phyloP scores from a whole-genome alignment of 31 red algal genomes.

The Odonthalia washingtoniensis region DNA sequence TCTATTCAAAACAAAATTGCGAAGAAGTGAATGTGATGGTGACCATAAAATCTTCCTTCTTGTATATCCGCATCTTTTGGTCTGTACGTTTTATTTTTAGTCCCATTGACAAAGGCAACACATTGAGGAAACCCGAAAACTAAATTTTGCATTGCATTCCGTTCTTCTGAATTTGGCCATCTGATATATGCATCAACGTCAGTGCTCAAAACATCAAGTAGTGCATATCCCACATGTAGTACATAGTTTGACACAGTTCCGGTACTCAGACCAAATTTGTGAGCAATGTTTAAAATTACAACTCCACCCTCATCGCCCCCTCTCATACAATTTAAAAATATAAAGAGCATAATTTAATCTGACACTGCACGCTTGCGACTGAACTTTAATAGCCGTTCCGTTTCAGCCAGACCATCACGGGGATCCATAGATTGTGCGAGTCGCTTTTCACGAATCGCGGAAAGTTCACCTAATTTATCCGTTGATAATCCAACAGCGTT shows the following conservation, averaged over 20 bases:
- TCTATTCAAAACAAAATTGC: neutral
- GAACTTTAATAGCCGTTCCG: too few species aligned
- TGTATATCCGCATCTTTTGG: neutral
- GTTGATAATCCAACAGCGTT: too few species aligned
- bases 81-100: neutral
- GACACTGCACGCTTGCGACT: too few species aligned
- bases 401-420: too few species aligned
- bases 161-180: neutral
- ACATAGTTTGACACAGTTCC: too few species aligned
- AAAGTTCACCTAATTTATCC: too few species aligned
- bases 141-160: neutral
- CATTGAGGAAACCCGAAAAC: neutral
- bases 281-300: neutral
- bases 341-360: neutral
- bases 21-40: neutral
- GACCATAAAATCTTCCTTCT: neutral
- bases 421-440: too few species aligned
- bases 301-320: neutral
- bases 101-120: neutral
- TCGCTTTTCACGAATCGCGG: too few species aligned
- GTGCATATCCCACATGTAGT: neutral
- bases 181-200: neutral
- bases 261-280: neutral
- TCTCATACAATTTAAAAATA: neutral
- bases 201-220: neutral